Conservation (phyloP, 345 rosid genomes). For the Ceriops decandra region DNA sequence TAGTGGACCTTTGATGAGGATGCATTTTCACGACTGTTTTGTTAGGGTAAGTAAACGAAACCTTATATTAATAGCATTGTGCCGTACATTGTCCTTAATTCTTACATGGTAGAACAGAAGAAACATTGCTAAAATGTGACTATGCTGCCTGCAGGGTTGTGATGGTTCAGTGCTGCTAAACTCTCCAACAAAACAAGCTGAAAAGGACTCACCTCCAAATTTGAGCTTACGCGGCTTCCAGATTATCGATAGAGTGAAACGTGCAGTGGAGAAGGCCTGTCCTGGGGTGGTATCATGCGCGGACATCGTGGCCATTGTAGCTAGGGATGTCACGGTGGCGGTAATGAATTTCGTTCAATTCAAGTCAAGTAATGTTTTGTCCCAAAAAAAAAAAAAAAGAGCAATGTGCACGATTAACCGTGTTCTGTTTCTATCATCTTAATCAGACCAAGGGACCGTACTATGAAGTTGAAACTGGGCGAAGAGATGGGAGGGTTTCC, state of each 20-base stretch:
- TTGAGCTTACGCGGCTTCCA: conserved; percentile 53
- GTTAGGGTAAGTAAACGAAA: conserved; percentile 40
- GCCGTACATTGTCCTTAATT: too few relatives aligned
- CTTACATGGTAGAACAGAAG: too few relatives aligned
- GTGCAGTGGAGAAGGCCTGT: conserved; percentile 59
- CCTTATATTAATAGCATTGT: too few relatives aligned
- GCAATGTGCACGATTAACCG: too few relatives aligned
- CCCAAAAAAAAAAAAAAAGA: too few relatives aligned
- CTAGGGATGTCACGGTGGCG: conserved; percentile 51
- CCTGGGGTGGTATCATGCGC: conserved; percentile 81
- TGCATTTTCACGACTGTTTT: conserved; percentile 86
- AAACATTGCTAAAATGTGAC: too few relatives aligned
- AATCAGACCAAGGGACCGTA: conserved; percentile 37
- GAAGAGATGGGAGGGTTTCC: conserved; percentile 64
- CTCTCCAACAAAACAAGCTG: conserved; percentile 41
- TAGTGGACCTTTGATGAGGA: conserved; percentile 57
- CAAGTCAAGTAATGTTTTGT: neutral
- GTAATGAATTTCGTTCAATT: conserved; percentile 21
- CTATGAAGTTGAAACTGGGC: conserved; percentile 58
- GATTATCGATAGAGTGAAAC: conserved; percentile 52
- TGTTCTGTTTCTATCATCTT: neutral
- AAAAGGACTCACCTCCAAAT: conserved; percentile 53
- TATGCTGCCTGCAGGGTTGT: conserved; percentile 51
- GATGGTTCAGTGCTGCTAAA: conserved; percentile 73
- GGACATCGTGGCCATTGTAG: conserved; percentile 60